Conservation (phyloP, 768 basidiomycete genomes). For the Rhodotorula diobovata region DNA sequence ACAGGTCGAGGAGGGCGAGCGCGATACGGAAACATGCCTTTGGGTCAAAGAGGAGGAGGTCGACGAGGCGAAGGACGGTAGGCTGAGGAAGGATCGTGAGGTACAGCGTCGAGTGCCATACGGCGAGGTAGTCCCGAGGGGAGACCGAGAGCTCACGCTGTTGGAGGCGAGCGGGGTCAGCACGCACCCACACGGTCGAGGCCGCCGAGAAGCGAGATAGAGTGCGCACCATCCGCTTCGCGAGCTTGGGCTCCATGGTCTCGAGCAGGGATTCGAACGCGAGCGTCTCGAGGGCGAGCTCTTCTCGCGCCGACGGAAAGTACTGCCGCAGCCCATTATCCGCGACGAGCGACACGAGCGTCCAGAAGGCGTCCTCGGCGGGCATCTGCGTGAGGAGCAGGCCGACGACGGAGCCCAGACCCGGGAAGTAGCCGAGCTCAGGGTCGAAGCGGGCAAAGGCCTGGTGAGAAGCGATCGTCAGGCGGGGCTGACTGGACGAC, state of each 20-base stretch:
- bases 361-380: conserved; percentile 22
- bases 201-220: neutral
- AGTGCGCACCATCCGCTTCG: conserved; percentile 14
- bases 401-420: conserved; percentile 13
- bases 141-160: conserved; percentile 21
- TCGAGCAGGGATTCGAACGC: conserved; percentile 25
- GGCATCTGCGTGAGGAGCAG: conserved; percentile 26
- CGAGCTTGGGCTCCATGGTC: conserved; percentile 22
- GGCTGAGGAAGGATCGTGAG: conserved; percentile 17
- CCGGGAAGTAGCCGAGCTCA: conserved; percentile 17
- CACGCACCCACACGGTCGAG: too few species aligned
- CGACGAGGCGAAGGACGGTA: conserved; percentile 19
- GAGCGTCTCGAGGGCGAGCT: conserved; percentile 19
- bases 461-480: neutral
- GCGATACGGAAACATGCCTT: conserved; percentile 19
- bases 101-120: conserved; percentile 27
- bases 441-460: conserved; percentile 18
- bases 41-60: conserved; percentile 28
- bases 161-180: too few species aligned
- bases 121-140: conserved; percentile 1
- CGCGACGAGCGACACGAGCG: conserved; percentile 20
- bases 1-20: conserved; percentile 30
- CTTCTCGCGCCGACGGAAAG: conserved; percentile 8
- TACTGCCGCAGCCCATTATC: conserved; percentile 18
- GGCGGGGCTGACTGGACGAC: fast-evolving